phyloP scores from a whole-genome alignment of 225 moss, liverwort and hornwort species.

The Bryum argenteum region DNA sequence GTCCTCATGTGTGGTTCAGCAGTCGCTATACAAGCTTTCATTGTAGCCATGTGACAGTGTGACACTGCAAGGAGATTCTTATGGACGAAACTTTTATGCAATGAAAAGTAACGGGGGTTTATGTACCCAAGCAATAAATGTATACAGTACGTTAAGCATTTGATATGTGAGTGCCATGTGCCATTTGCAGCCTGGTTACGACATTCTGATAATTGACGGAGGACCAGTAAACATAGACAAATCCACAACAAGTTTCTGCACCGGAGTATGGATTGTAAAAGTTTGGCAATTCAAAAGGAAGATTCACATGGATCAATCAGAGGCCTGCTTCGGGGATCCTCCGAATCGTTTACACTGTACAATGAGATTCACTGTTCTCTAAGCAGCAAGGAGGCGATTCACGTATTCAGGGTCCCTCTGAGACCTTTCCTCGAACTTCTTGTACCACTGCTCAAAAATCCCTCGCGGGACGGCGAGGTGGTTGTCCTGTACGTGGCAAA shows the following conservation, averaged over 20 bases:
- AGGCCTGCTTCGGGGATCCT: slow-evolving; percentile 10
- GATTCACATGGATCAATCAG: slow-evolving; percentile 23
- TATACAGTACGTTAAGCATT: too few relatives aligned
- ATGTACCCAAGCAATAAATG: too few relatives aligned
- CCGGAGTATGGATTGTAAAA: too few relatives aligned
- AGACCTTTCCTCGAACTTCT: slow-evolving; percentile 66
- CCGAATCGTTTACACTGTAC: slow-evolving; percentile 27
- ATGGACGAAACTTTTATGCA: too few relatives aligned
- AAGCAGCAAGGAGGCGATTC: slow-evolving; percentile 44
- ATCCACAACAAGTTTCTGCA: too few relatives aligned
- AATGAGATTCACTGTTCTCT: slow-evolving; percentile 23
- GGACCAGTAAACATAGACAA: too few relatives aligned
- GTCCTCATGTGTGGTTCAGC: background rate
- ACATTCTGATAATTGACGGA: too few relatives aligned
- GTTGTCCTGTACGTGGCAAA: slow-evolving; percentile 58
- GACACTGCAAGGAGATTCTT: too few relatives aligned
- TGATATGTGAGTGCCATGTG: too few relatives aligned
- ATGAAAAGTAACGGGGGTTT: too few relatives aligned
- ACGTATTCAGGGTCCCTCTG: slow-evolving; percentile 68
- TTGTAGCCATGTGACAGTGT: too few relatives aligned
- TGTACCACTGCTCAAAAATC: slow-evolving; percentile 63
- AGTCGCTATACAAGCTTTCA: background rate
- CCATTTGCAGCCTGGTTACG: too few relatives aligned
- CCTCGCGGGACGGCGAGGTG: slow-evolving; percentile 59
- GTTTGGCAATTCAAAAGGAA: background rate